A percentile compares a stretch with the other conserved stretches of the same genome.
Conservation (phyloP, 2,329 filamentous ascomycete genomes). For the Fusarium mundagurra region DNA sequence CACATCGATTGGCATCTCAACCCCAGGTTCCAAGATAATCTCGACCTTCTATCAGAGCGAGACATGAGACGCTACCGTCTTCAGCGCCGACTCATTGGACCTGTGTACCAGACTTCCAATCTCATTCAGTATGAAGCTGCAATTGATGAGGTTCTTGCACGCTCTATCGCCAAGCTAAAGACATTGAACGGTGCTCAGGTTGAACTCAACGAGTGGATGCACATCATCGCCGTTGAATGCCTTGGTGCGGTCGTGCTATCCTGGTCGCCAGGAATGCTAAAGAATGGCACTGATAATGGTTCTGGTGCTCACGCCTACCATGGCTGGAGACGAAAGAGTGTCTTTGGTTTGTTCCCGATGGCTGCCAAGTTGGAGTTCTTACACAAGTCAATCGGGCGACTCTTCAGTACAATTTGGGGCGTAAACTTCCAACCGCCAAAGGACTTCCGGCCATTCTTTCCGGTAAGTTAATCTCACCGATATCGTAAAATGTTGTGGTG, state of each 20-base stretch:
- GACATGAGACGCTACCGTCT: constrained; percentile 58
- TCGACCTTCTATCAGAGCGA: constrained; percentile 62
- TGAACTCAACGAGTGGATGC: constrained; percentile 66
- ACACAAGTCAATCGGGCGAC: constrained; percentile 49
- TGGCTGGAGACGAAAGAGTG: constrained; percentile 62
- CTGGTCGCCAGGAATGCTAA: constrained; percentile 62
- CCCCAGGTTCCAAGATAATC: constrained; percentile 53
- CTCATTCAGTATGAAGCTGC: constrained; percentile 54
- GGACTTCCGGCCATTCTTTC: constrained; percentile 60
- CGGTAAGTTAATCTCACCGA: constrained; percentile 46
- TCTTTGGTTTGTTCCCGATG: constrained; percentile 61
- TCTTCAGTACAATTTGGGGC: constrained; percentile 56
- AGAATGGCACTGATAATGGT: constrained; percentile 55
- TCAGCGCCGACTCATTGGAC: constrained; percentile 61
- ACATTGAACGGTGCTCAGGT: constrained; percentile 52
- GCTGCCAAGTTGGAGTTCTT: constrained; percentile 53
- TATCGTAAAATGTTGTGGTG: no score
- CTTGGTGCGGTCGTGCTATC: constrained; percentile 60
- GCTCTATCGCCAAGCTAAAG: constrained; percentile 49
- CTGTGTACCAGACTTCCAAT: constrained; percentile 56
- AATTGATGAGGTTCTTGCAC: constrained; percentile 53
- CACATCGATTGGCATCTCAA: constrained; percentile 51
- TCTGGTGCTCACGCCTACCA: constrained; percentile 60
- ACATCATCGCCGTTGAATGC: constrained; percentile 63
- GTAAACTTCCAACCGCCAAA: constrained; percentile 56